Base-by-base conservation (phyloP, 2,329 filamentous ascomycete species). In the Pseudovirgaria hyperparasitica region DNA sequence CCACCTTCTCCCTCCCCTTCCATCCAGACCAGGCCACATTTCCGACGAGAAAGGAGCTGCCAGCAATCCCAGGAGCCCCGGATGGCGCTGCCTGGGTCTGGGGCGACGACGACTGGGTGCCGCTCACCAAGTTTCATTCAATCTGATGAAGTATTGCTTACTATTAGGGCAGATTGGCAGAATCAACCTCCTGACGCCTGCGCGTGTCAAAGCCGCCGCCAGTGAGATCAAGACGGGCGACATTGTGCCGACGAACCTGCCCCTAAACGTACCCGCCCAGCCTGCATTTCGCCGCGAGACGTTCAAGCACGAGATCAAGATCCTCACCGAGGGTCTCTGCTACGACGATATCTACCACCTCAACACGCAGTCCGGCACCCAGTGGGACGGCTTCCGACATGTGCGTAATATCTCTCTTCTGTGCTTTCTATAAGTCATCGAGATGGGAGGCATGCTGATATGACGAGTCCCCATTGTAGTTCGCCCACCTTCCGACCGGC, bases 21-120 rank as follows among this genome's bases (percentile, higher is more conserved):
- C 56, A 72, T 38, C 68, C 69, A 2, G 50, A 70, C 29, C 57
- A 49, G 20, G 60, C 58, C 10, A 58, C 46, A 10, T 70, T 74
- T 27, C 69, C 69, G 1, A 58, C 57, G 1, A 53, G 65, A 9
- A 61, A 63, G 28, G 61, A 72, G 26, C 52, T 73, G 4, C 66
- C 67, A 12, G 39, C 48, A 12, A 57, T 72, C 19, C 48, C 60
- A 1, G 62, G 61, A 18, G 66, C 66, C 2, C 70, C 68, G 0
- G 52, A 63, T 11, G 65, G 58, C 16, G 67, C 69, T 11, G 67
- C 68, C 11, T 74, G 70, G 70, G 63, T 71, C 15, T 73, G 69
- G 69, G 69, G 70, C 9, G 54, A 65, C 21, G 54, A 70, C 41
- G 68, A 71, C 37, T 51, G 58, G 36, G 58, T 68, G 36, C n/a